Evolutionary conservation across 768 basidiomycete species (phyloP).

Genomic region (Mycena amicta): DNA sequence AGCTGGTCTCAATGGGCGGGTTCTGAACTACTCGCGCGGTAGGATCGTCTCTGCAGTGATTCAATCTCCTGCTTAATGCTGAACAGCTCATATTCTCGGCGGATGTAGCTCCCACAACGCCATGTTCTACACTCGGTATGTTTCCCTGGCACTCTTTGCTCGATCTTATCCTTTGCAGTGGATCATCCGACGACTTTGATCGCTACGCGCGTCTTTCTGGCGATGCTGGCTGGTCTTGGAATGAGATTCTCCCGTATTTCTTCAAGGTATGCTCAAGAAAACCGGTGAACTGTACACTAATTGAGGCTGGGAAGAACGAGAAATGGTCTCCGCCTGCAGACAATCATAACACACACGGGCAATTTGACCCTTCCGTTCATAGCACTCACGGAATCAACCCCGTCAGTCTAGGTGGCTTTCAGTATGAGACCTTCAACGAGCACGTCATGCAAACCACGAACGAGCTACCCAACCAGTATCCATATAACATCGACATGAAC

Average conservation of each 20-base stretch:
- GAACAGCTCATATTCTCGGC: neutral
- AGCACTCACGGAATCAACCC: conserved; percentile 34
- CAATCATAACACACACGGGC: conserved; percentile 35
- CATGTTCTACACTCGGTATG: neutral
- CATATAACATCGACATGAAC: conserved; percentile 38
- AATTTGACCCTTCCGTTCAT: conserved; percentile 42
- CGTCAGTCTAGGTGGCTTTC: conserved; percentile 35
- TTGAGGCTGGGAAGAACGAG: too few species aligned
- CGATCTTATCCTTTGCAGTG: conserved; percentile 37
- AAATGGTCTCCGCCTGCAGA: conserved; percentile 40
- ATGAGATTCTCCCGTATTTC: conserved; percentile 35
- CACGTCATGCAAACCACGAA: conserved; percentile 39
- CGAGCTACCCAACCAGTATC: conserved; percentile 35
- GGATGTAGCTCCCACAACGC: neutral
- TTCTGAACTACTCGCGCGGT: conserved; percentile 19
- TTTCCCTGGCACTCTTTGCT: too few species aligned
- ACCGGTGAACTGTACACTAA: too few species aligned
- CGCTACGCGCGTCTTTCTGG: conserved; percentile 35
- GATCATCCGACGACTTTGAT: conserved; percentile 36
- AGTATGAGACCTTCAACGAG: conserved; percentile 31
- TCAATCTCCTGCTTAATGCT: too few species aligned
- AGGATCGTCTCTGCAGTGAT: too few species aligned
- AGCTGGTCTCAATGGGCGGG: conserved; percentile 17
- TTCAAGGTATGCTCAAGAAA: too few species aligned
- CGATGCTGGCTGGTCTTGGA: conserved; percentile 43